A percentile compares a stretch with the other conserved stretches of the same genome.
These are phyloP conservation scores for Sugiyamaella grinbergsii DNA, from an alignment of 1,139 yeast genomes.

Conservation along the genomic window DNA sequence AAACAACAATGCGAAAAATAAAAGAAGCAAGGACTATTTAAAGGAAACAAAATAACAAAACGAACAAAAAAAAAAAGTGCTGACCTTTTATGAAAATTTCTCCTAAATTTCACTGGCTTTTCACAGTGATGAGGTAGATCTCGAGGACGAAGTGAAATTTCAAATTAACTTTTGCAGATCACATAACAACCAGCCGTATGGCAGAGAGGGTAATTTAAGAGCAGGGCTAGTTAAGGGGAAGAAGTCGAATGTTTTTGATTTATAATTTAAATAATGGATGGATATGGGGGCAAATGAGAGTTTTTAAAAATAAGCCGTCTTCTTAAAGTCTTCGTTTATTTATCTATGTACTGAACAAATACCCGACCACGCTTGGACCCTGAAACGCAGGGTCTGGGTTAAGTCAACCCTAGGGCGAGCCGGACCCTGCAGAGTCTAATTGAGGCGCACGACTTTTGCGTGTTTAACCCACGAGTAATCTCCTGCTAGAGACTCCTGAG, in stretches of 20 bases:
- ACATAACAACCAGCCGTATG: neutral
- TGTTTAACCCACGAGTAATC: conserved; percentile 12
- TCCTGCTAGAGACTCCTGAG: conserved; percentile 17
- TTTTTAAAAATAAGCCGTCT: neutral
- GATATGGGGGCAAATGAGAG: neutral
- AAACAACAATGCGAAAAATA: neutral
- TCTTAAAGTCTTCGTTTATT: too few relatives aligned
- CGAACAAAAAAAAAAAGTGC: neutral
- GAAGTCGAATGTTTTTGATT: too few relatives aligned
- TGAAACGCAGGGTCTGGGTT: conserved; percentile 9
- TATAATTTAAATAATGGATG: too few relatives aligned
- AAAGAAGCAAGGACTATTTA: neutral
- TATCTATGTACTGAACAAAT: too few relatives aligned
- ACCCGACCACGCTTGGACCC: too few relatives aligned
- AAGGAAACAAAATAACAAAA: neutral
- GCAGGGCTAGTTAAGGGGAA: too few relatives aligned
- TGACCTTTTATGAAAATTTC: neutral
- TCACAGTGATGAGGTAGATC: neutral
- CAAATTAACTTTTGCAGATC: conserved; percentile 11
- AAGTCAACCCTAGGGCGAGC: neutral
- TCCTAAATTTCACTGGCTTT: neutral
- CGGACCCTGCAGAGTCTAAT: neutral
- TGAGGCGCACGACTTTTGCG: conserved; percentile 15
- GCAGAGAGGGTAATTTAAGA: conserved; percentile 6
- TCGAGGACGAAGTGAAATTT: conserved; percentile 6